Percentiles rank a stretch among this genome's conserved stretches.
phyloP scores from a whole-genome alignment of 345 rosid genomes.

The Ceriops zippeliana region DNA sequence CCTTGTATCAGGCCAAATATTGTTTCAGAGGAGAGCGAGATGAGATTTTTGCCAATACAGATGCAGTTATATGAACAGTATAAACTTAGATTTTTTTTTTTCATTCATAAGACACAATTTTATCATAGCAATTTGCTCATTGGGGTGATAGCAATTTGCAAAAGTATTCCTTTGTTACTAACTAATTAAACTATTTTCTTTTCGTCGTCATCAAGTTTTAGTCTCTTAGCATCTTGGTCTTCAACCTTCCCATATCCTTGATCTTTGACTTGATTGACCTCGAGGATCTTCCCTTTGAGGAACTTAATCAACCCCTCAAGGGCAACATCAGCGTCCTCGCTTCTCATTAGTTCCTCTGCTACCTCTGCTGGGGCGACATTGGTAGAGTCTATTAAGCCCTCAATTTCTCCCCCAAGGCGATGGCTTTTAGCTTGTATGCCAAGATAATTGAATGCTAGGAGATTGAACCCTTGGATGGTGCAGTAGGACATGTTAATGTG shows the following conservation, averaged over 20 bases:
- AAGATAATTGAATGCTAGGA: conserved; percentile 25
- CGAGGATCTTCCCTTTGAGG: conserved; percentile 38
- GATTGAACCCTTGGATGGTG: conserved; percentile 19
- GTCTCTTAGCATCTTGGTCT: conserved; percentile 5
- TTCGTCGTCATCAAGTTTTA: not conserved
- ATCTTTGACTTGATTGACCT: conserved; percentile 9
- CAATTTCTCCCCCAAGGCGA: conserved; percentile 14
- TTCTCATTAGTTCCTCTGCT: conserved; percentile 59
- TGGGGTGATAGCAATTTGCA: not conserved
- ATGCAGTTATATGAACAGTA: no score
- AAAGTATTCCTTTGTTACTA: not conserved
- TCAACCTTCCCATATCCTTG: not conserved
- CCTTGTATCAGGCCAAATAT: not conserved
- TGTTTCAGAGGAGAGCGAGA: not conserved
- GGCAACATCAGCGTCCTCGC: conserved; percentile 44
- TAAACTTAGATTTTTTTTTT: no score
- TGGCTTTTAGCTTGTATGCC: conserved; percentile 1
- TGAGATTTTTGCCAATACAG: no score
- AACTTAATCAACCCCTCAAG: conserved; percentile 44
- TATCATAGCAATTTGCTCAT: no score
- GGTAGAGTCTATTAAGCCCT: not conserved
- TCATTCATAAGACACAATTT: no score
- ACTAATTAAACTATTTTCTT: not conserved
- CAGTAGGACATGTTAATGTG: conserved; percentile 27
- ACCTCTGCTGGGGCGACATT: conserved; percentile 31